Conservation (phyloP, 768 basidiomycete species). For the Coprinopsis sp. region DNA sequence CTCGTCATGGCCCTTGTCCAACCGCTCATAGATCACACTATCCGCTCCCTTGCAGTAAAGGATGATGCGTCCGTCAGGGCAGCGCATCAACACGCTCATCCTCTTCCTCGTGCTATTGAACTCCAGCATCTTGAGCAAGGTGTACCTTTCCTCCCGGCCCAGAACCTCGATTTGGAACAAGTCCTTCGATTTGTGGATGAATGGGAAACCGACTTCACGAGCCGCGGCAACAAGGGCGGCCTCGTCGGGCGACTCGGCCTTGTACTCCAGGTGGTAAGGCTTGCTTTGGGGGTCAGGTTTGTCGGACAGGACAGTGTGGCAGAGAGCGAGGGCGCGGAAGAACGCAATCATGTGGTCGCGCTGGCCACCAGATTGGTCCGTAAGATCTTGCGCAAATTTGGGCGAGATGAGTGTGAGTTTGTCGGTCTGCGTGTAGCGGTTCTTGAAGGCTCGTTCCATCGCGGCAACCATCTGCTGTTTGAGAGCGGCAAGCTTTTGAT, state of each 20-base stretch:
- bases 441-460: constrained; percentile 81
- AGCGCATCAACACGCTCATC: constrained; percentile 89
- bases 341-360: constrained; percentile 70
- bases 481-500: constrained; percentile 53
- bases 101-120: constrained; percentile 94
- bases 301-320: constrained; percentile 88
- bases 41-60: constrained; percentile 98
- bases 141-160: constrained; percentile 82
- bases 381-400: constrained; percentile 73
- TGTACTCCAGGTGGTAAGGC: constrained; percentile 75
- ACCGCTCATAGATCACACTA: constrained; percentile 85
- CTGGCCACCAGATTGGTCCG: constrained; percentile 56
- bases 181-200: constrained; percentile 71
- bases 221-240: constrained; percentile 91
- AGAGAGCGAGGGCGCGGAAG: constrained; percentile 92
- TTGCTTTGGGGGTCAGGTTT: constrained; percentile 55
- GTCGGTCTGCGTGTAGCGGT: constrained; percentile 76
- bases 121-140: constrained; percentile 76
- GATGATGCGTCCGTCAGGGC: constrained; percentile 75
- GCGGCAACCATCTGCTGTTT: constrained; percentile 73
- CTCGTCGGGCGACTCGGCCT: constrained; percentile 95
- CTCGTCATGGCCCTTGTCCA: constrained; percentile 71
- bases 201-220: constrained; percentile 90
- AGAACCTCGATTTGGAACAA: constrained; percentile 85
- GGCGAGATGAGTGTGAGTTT: constrained; percentile 87